Conservation (phyloP, 345 rosid genomes). For the rapeseed (Brassica napus) region DNA sequence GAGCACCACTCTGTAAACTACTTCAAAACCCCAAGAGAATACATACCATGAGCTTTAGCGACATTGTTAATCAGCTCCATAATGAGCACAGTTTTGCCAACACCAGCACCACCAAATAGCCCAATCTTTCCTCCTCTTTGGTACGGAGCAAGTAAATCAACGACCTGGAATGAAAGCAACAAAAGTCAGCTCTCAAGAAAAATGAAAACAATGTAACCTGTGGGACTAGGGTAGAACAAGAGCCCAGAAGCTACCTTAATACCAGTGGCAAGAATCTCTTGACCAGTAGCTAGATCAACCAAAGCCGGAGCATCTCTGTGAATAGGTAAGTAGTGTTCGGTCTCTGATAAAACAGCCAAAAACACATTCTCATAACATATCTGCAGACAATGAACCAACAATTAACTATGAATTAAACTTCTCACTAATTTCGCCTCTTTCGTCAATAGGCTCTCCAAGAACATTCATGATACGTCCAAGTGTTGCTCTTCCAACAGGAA, state of each 20-base stretch:
- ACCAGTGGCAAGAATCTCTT: constrained; percentile 94
- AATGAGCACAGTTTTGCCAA: constrained; percentile 94
- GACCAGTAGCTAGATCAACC: constrained; percentile 93
- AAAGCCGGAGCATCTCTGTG: constrained; percentile 97
- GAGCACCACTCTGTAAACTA: not conserved
- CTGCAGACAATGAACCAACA: no score
- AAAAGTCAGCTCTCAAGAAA: not conserved
- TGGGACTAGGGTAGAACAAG: not conserved
- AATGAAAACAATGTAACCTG: no score
- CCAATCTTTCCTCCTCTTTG: constrained; percentile 99
- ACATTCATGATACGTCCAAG: constrained; percentile 98
- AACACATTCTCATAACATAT: constrained; percentile 19
- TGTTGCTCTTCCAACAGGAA: constrained; percentile 95
- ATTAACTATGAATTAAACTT: no score
- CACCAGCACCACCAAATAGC: constrained; percentile 99
- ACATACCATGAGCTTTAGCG: constrained; percentile 93
- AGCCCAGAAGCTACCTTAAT: constrained; percentile 52
- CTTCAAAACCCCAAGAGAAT: not conserved
- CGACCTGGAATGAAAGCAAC: constrained; percentile 54
- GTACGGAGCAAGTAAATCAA: constrained; percentile 96
- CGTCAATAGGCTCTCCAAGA: constrained; percentile 93
- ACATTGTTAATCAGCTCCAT: constrained; percentile 99
- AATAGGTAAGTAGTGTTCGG: constrained; percentile 86
- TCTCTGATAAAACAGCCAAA: constrained; percentile 54
- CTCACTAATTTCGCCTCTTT: constrained; percentile 75